phyloP scores from a whole-genome alignment of 345 rosid species.

The Syzygium grande region DNA sequence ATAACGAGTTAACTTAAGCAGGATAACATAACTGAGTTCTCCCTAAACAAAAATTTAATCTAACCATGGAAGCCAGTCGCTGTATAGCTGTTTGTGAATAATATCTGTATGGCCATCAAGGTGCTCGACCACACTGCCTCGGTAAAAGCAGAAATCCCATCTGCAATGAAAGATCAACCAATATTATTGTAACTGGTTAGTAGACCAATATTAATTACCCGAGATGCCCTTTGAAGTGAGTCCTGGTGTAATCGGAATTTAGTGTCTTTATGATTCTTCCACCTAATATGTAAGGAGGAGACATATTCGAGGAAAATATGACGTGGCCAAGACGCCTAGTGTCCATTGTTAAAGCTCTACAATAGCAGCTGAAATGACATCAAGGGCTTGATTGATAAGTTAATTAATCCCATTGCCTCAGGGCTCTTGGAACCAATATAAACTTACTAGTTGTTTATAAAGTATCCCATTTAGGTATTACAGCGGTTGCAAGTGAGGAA shows the following conservation, averaged over 20 bases:
- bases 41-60: neutral
- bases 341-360: neutral
- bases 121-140: slow-evolving; percentile 73
- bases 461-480: neutral
- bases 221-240: neutral
- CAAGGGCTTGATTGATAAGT: neutral
- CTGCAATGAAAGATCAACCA: slow-evolving; percentile 16
- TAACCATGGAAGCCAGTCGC: slow-evolving; percentile 82
- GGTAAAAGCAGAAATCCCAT: slow-evolving; percentile 84
- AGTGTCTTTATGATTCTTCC: neutral
- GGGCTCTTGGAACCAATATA: neutral
- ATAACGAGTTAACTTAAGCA: neutral
- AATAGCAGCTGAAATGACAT: neutral
- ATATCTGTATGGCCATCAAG: slow-evolving; percentile 93
- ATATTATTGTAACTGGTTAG: neutral
- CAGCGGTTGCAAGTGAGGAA: neutral
- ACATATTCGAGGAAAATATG: neutral
- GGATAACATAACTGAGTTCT: neutral
- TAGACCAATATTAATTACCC: neutral
- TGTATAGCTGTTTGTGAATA: slow-evolving; percentile 49
- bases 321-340: neutral
- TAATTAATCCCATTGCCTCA: neutral
- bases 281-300: neutral
- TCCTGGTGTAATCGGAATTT: neutral
- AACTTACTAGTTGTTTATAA: neutral